These are phyloP conservation scores for Nitzschia putrida DNA, from an alignment of 108 stramenopile genomes.

Conservation along the genomic window DNA sequence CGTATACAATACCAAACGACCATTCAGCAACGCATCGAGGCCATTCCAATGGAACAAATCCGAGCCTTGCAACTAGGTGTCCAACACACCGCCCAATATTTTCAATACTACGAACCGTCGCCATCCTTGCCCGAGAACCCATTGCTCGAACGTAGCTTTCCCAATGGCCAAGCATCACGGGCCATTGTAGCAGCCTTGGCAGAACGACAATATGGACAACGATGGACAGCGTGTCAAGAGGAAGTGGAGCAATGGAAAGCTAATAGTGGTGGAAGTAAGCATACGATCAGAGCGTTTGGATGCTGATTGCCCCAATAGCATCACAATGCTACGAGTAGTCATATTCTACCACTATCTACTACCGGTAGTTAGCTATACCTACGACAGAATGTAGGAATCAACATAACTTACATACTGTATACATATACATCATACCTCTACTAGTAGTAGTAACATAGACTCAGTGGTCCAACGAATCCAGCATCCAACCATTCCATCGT, in stretches of 20 bases:
- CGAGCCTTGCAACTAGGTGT: constrained; percentile 30
- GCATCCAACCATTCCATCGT: too few species aligned
- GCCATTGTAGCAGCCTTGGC: constrained; percentile 38
- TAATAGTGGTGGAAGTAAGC: not conserved
- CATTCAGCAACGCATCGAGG: constrained; percentile 17
- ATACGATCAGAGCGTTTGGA: too few species aligned
- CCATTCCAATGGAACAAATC: constrained; percentile 37
- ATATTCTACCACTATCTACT: too few species aligned
- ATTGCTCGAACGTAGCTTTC: constrained; percentile 29
- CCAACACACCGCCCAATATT: constrained; percentile 20
- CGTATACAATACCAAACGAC: not conserved
- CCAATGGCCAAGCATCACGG: constrained; percentile 42
- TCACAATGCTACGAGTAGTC: too few species aligned
- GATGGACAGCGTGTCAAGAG: constrained; percentile 35
- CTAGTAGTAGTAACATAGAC: too few species aligned
- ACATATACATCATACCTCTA: too few species aligned
- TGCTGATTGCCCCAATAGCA: too few species aligned
- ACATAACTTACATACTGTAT: too few species aligned
- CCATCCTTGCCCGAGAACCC: constrained; percentile 38
- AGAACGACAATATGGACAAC: constrained; percentile 33
- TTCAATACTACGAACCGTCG: constrained; percentile 30
- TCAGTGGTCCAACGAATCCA: too few species aligned
- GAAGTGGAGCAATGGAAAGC: constrained; percentile 4
- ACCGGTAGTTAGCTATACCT: too few species aligned
- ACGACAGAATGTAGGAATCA: too few species aligned